Base-by-base conservation (phyloP, 768 basidiomycete genomes). In the Leccinellum rugosiceps region DNA sequence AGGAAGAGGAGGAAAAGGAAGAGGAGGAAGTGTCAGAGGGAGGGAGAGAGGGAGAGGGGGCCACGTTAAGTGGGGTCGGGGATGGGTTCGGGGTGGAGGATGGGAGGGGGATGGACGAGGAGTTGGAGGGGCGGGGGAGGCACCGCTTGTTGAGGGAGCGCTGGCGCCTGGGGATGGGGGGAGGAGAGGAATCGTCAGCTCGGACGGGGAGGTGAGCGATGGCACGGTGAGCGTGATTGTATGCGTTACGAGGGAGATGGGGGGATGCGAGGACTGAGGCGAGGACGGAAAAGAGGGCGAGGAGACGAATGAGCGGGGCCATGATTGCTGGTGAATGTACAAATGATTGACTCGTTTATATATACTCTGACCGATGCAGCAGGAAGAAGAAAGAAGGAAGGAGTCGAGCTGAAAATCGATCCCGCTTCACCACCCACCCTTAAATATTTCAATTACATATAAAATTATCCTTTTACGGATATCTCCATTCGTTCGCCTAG, bases 261-360 rank as follows among this genome's bases (percentile, higher is more conserved):
- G 78, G 77, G 34, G 70, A 74, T 0, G 76, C 68, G 50, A 76
- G 55, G 54, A 72, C 71, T 43, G 62, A 17, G 47, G 67, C 73
- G 45, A 77, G 72, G 71, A 82, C 58, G 60, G 70, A 63, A 65
- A 81, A 57, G 60, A 82, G 63, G 63, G 80, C 60, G 66, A 84
- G 41, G 64, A 72, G 63, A 64, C 76, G 78, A 62, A 72, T 10
- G 73, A 80, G 69, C 63, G 76, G 76, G 28, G 67, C 69, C 68
- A 63, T 67, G 47, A 62, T 10, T 14, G 32, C 3, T 57, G 28
- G 28, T 28, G 19, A 19, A 5, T 46, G 8, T n/a, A 56, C 57
- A 63, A 64, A 30, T 48, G 60, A 66, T 60, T 52, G 65, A 61
- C 25, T 52, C 53, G 57, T 26, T 56, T 68, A 57, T 56, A 65